phyloP scores from a whole-genome alignment of 2,329 filamentous ascomycete genomes.

The Zalaria sp. region DNA sequence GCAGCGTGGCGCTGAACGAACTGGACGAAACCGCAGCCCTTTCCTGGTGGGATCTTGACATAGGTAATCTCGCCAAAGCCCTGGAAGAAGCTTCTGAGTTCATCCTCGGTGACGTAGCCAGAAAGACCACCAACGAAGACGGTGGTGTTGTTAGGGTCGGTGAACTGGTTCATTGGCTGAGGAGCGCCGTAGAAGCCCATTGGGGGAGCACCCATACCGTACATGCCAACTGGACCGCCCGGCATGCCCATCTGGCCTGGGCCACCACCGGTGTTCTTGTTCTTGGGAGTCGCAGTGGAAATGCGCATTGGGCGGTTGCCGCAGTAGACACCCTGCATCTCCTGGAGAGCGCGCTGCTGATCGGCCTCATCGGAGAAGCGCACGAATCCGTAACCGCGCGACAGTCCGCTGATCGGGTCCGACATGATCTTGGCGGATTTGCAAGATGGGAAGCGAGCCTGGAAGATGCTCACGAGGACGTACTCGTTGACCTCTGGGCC shows the following conservation, averaged over 20 bases:
- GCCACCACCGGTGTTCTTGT: constrained; percentile 46
- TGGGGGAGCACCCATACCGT: constrained; percentile 55
- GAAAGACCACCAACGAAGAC: constrained; percentile 96
- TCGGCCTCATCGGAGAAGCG: constrained; percentile 92
- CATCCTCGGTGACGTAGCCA: constrained; percentile 96
- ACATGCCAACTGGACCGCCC: constrained; percentile 44
- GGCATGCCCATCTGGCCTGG: constrained; percentile 37
- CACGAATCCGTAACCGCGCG: constrained; percentile 93
- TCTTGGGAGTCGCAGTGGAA: constrained; percentile 94
- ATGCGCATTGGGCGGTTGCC: constrained; percentile 98
- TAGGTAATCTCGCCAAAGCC: constrained; percentile 99
- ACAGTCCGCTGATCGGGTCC: constrained; percentile 94
- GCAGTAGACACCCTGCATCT: constrained; percentile 99
- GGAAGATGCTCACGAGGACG: constrained; percentile 91
- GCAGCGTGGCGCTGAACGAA: constrained; percentile 97
- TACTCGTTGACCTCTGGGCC: constrained; percentile 98
- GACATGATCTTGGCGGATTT: constrained; percentile 99
- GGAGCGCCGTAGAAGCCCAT: constrained; percentile 50
- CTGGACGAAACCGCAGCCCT: constrained; percentile 97
- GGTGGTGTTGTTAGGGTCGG: constrained; percentile 97
- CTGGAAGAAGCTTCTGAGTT: constrained; percentile 99
- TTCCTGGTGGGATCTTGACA: constrained; percentile 98
- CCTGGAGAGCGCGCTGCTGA: constrained; percentile 85
- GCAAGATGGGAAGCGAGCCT: constrained; percentile 89
- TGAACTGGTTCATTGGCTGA: constrained; percentile 98